Evolutionary conservation across 768 basidiomycete species (phyloP).

Genomic region (Mycena epipterygia): DNA sequence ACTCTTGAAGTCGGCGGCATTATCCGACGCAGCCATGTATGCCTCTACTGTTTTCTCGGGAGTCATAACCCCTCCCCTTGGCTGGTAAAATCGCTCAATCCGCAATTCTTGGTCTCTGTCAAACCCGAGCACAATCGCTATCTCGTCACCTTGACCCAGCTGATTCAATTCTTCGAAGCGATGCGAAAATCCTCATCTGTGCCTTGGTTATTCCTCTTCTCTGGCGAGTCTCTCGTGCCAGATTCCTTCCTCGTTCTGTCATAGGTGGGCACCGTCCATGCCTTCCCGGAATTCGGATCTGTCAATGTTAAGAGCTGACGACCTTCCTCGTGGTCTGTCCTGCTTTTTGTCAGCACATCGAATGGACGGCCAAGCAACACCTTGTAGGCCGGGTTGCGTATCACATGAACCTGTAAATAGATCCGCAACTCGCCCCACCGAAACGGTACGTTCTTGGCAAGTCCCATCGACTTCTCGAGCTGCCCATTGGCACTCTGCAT

Average conservation of each 20-base stretch:
- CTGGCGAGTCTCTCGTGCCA: background rate
- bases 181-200: constrained; percentile 9
- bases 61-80: constrained; percentile 26
- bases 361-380: constrained; percentile 49
- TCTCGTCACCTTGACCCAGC: constrained; percentile 23
- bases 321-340: constrained; percentile 36
- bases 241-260: background rate
- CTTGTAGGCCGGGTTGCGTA: too few species aligned
- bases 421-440: constrained; percentile 32
- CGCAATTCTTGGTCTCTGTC: constrained; percentile 9
- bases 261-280: too few species aligned
- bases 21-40: constrained; percentile 5
- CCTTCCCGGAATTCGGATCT: constrained; percentile 40
- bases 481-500: constrained; percentile 31
- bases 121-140: constrained; percentile 24
- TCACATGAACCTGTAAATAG: constrained; percentile 44
- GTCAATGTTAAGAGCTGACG: constrained; percentile 39
- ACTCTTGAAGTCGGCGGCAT: background rate
- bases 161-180: constrained; percentile 16
- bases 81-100: constrained; percentile 16
- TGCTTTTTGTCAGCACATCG: constrained; percentile 40
- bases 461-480: constrained; percentile 27
- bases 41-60: constrained; percentile 9
- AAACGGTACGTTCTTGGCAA: constrained; percentile 45
- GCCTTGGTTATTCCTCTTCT: constrained; percentile 8